These are phyloP conservation scores for Phaeosphaeria sp. DNA, from an alignment of 2,329 filamentous ascomycete species.

Conservation along the genomic window DNA sequence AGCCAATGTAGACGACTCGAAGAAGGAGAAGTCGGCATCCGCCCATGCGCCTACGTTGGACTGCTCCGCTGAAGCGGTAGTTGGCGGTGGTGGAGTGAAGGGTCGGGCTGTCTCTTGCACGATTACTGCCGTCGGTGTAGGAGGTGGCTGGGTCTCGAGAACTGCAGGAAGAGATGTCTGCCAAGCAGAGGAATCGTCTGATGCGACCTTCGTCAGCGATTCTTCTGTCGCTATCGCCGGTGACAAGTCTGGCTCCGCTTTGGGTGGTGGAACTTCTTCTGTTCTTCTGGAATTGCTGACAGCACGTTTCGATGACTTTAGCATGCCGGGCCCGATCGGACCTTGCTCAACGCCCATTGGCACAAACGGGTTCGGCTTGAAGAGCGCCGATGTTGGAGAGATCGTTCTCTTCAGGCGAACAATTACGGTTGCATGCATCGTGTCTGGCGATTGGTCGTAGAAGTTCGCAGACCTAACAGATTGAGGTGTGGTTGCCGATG, in stretches of 20 bases:
- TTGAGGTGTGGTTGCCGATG: conserved; percentile 18
- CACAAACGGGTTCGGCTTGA: conserved; percentile 36
- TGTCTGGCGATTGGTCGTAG: conserved; percentile 18
- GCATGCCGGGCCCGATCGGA: conserved; percentile 36
- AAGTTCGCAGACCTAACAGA: conserved; percentile 11
- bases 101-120: conserved; percentile 2
- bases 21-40: conserved; percentile 33
- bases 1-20: conserved; percentile 35
- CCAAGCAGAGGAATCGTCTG: conserved; percentile 9
- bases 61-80: conserved; percentile 6
- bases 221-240: neutral
- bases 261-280: neutral
- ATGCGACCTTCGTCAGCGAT: neutral
- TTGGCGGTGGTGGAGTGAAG: conserved; percentile 10
- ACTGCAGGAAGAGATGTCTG: neutral
- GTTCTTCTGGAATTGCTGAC: conserved; percentile 13
- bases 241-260: neutral
- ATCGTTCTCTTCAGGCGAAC: conserved; percentile 40
- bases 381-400: conserved; percentile 44
- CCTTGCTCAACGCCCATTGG: conserved; percentile 31
- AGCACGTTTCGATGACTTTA: conserved; percentile 32
- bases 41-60: conserved; percentile 17
- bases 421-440: conserved; percentile 37
- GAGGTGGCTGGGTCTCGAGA: neutral
- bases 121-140: neutral